Evolutionary conservation across 148 eudicot genomes (phyloP).

Genomic region (Mesembryanthemum crystallinum): DNA sequence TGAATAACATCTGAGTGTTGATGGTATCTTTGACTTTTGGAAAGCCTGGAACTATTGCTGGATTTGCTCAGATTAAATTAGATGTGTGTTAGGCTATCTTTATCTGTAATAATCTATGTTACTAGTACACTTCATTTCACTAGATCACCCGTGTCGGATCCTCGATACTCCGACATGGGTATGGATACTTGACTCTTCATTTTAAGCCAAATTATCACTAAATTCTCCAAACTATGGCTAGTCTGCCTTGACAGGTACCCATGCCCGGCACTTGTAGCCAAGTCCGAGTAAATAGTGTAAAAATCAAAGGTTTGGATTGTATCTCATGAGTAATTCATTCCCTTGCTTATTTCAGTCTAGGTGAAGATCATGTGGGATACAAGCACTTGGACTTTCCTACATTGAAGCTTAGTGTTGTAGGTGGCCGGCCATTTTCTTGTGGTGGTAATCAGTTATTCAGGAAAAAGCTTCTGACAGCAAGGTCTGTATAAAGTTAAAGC

Average conservation of each 20-base stretch:
- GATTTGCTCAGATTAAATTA: not conserved
- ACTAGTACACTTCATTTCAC: no score
- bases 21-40: not conserved
- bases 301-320: not conserved
- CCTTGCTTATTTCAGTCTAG: conserved; percentile 51
- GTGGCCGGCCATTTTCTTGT: conserved; percentile 89
- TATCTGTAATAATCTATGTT: no score
- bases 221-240: no score
- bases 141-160: no score
- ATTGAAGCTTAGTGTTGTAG: conserved; percentile 78
- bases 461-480: conserved; percentile 55
- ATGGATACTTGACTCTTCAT: no score
- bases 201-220: no score
- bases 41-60: not conserved
- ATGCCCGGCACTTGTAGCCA: no score
- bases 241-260: no score
- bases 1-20: not conserved
- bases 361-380: conserved; percentile 79
- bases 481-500: conserved; percentile 36
- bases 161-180: no score
- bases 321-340: not conserved
- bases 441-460: conserved; percentile 64
- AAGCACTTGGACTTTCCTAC: conserved; percentile 61
- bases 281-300: no score
- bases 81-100: not conserved